Evolutionary conservation across 192 early-diverging fungal species (phyloP).

Genomic region (Coemansia sp.): DNA sequence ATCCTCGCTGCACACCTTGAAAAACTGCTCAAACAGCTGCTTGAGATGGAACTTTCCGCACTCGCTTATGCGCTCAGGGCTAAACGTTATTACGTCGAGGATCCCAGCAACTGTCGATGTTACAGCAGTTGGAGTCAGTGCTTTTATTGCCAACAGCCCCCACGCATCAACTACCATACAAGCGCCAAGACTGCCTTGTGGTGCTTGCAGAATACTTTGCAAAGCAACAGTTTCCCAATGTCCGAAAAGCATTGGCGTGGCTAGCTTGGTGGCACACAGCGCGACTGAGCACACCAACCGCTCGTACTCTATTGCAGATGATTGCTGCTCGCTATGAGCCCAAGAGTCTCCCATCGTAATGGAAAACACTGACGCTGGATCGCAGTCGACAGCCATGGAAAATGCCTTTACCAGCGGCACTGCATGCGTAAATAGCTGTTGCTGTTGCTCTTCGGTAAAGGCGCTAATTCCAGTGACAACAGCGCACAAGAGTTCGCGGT

Average conservation of each 20-base stretch:
- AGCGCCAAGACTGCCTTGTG: slow-evolving; percentile 14
- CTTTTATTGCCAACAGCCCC: slow-evolving; percentile 15
- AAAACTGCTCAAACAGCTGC: slow-evolving; percentile 6
- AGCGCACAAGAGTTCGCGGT: slow-evolving; percentile 30
- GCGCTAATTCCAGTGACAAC: slow-evolving; percentile 15
- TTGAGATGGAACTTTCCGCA: neutral
- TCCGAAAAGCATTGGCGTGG: slow-evolving; percentile 13
- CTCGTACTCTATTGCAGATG: slow-evolving; percentile 12
- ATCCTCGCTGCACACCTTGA: neutral
- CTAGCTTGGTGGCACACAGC: slow-evolving; percentile 10
- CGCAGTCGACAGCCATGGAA: slow-evolving; percentile 26
- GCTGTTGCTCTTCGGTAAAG: slow-evolving; percentile 28
- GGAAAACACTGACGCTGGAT: slow-evolving; percentile 20
- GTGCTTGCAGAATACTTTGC: slow-evolving; percentile 5
- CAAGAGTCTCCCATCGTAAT: neutral
- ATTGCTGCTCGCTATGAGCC: slow-evolving; percentile 1
- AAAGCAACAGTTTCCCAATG: slow-evolving; percentile 25
- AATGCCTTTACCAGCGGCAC: slow-evolving; percentile 21
- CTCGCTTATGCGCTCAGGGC: neutral
- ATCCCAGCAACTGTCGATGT: slow-evolving; percentile 8
- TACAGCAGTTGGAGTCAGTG: slow-evolving; percentile 6
- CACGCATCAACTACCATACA: slow-evolving; percentile 30
- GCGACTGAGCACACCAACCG: slow-evolving; percentile 21
- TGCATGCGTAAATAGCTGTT: slow-evolving; percentile 9
- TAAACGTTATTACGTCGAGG: slow-evolving; percentile 4